Evolutionary conservation across 1,139 yeast genomes (phyloP), one percentile per base, ranked within the genome.

Genomic region (Geotrichum reessii): DNA sequence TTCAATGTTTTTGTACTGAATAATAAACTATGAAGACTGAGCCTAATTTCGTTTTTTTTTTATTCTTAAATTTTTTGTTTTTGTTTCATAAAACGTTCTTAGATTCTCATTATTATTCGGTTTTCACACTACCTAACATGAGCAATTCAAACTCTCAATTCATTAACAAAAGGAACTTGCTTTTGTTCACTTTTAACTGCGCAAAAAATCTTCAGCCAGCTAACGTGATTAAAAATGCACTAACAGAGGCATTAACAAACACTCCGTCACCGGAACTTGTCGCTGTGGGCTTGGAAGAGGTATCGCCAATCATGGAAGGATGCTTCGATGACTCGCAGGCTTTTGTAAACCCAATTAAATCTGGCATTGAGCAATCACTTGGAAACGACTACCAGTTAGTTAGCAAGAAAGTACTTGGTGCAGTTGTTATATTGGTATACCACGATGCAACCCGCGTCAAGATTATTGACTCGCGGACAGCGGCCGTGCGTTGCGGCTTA

Each of bases 251-350:
- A 40, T 21, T 53, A 7, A 33, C 22, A 8, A 49, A 47, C 28
- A 21, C 46, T 40, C 12, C 52, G 1, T 65, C 74, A 2, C 82
- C 87, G 0, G 76, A 76, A 42, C 63, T 87, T 11, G 79, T 82
- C 58, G 89, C 81, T 0, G 79, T 88, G 67, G 95, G 89, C 1
- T 79, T 90, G 56, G 91, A 91, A 70, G 97, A 91, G 69, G 70
- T 87, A 33, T 81, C 89, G 50, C 74, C 87, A 1, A 76, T 87
- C 1, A 69, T 86, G 66, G 86, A 86, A 55, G 87, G 89, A 0
- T 77, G 86, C 8, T 80, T 83, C 58, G 72, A 73, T 1, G 70
- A 70, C 0, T 77, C 82, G 1, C 74, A 76, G 21, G 66, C 68
- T 2, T 74, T 78, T 57, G 67, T 86, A 52, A 70, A 76, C 6